Conservation (phyloP, 257 asterid genomes). For the Leonotis leonurus region DNA sequence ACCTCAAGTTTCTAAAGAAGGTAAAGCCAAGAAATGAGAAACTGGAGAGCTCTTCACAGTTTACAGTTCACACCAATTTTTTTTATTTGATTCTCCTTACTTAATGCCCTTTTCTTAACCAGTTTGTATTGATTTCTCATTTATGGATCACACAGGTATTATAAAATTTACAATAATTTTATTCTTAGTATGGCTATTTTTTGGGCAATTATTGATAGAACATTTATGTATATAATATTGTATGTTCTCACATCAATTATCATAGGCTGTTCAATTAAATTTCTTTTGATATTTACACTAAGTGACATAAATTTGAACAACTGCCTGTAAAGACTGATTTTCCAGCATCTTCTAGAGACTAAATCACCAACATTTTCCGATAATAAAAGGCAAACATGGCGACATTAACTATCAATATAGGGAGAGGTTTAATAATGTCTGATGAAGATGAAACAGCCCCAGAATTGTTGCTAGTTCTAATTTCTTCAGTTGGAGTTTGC, state of each 20-base stretch:
- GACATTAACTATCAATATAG: constrained; percentile 13
- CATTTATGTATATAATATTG: too few species aligned
- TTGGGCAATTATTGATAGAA: not conserved
- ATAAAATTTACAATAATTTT: not conserved
- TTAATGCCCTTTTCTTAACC: not conserved
- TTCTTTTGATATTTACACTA: not conserved
- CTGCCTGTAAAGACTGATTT: not conserved
- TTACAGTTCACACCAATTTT: not conserved
- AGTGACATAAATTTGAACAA: not conserved
- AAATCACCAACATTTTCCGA: not conserved
- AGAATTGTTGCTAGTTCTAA: constrained; percentile 13
- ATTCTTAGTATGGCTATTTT: not conserved
- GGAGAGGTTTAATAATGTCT: constrained; percentile 23
- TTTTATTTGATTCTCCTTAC: not conserved
- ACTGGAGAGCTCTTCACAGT: too few species aligned
- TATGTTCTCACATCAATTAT: not conserved
- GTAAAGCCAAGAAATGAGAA: constrained; percentile 65
- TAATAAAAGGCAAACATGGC: constrained; percentile 14
- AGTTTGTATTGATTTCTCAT: not conserved
- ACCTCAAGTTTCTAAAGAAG: constrained; percentile 53
- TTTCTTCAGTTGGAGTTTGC: constrained; percentile 34
- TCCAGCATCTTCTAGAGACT: not conserved
- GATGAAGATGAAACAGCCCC: constrained; percentile 27
- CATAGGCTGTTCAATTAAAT: not conserved
- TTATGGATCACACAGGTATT: not conserved